Conservation (phyloP, 192 early-diverging fungal species). For the Jimgerdemannia flammicorona region DNA sequence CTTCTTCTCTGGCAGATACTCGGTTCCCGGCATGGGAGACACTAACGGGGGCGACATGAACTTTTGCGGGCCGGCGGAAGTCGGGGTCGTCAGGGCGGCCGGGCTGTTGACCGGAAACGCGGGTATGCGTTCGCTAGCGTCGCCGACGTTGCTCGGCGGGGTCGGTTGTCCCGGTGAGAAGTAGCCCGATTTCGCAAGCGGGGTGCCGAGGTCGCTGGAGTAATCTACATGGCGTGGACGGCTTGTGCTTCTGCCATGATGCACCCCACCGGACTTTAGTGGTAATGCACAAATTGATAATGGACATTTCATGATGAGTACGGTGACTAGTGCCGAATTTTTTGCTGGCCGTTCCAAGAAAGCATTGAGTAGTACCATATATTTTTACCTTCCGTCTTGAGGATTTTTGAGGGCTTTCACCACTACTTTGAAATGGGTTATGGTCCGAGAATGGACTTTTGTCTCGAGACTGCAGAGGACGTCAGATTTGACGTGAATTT, state of each 20-base stretch:
- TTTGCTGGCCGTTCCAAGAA: no score
- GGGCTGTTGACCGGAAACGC: neutral
- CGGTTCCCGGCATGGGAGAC: neutral
- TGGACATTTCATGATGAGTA: neutral
- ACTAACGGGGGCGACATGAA: neutral
- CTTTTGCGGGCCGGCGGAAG: neutral
- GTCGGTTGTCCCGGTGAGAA: neutral
- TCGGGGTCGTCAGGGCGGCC: neutral
- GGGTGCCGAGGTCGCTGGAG: neutral
- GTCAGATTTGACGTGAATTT: neutral
- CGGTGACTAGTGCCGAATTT: neutral
- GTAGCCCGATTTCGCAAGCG: neutral
- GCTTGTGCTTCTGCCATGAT: neutral
- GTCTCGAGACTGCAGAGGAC: neutral
- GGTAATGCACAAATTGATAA: no score
- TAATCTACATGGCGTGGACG: neutral
- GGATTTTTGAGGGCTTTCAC: constrained; percentile 6
- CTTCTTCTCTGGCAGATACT: neutral
- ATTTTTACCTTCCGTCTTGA: neutral
- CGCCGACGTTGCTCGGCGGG: neutral
- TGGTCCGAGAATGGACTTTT: constrained; percentile 28
- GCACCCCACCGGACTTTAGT: neutral
- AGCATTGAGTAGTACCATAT: neutral
- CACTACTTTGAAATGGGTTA: constrained; percentile 39
- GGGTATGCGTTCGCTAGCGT: neutral